A percentile compares a stretch with the other conserved stretches of the same genome.
Conservation (phyloP, 2,329 filamentous ascomycete genomes). For the Metarhizium robertsii region DNA sequence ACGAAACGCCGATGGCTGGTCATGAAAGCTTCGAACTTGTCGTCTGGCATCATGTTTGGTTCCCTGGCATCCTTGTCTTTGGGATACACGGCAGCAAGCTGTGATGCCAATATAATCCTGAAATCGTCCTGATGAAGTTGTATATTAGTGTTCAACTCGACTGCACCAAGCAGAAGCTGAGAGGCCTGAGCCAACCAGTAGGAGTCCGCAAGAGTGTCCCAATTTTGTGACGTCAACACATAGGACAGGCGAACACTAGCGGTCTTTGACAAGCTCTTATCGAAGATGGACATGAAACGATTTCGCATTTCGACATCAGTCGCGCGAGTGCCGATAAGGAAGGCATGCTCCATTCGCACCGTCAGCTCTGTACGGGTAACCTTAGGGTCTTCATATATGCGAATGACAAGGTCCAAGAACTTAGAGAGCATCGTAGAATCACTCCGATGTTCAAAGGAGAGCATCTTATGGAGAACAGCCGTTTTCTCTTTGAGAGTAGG, state of each 20-base stretch:
- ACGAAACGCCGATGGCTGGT: constrained; percentile 74
- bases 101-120: constrained; percentile 62
- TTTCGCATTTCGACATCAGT: constrained; percentile 95
- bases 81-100: constrained; percentile 62
- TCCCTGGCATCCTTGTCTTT: constrained; percentile 64
- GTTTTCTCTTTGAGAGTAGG: constrained; percentile 98
- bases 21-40: constrained; percentile 73
- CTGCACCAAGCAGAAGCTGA: constrained; percentile 81
- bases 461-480: constrained; percentile 97
- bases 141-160: constrained; percentile 73
- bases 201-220: constrained; percentile 88
- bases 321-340: constrained; percentile 87
- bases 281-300: constrained; percentile 92
- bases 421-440: constrained; percentile 82
- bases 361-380: constrained; percentile 92
- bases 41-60: constrained; percentile 65
- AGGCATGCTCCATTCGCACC: constrained; percentile 94
- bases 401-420: constrained; percentile 91
- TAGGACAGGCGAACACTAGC: constrained; percentile 84
- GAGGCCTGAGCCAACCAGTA: constrained; percentile 97
- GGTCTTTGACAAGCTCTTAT: constrained; percentile 86
- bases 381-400: constrained; percentile 96
- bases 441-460: constrained; percentile 78
- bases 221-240: constrained; percentile 86
- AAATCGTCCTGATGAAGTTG: constrained; percentile 81